Conservation (phyloP, 345 rosid species). For the Ailanthus altissimus region DNA sequence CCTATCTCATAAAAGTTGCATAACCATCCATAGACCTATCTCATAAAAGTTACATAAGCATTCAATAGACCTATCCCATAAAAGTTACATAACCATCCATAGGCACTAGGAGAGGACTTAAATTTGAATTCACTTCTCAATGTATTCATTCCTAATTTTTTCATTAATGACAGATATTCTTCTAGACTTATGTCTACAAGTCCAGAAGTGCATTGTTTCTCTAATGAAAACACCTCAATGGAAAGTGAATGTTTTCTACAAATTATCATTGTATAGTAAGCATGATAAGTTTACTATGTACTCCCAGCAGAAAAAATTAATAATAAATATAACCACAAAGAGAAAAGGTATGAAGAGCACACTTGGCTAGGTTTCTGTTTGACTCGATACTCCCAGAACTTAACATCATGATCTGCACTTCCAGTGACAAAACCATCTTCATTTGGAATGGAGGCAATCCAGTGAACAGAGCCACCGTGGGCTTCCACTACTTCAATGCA, state of each 20-base stretch:
- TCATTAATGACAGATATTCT: not conserved
- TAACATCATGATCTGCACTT: constrained; percentile 92
- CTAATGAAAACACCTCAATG: not conserved
- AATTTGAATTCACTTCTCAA: not conserved
- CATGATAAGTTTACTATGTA: not conserved
- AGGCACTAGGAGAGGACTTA: not conserved
- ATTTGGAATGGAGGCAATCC: constrained; percentile 76
- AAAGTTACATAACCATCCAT: not conserved
- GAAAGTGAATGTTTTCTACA: not conserved
- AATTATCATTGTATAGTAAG: not conserved
- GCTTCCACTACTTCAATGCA: constrained; percentile 72
- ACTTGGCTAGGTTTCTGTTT: constrained; percentile 73
- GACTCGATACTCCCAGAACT: constrained; percentile 87
- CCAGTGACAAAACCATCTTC: constrained; percentile 86
- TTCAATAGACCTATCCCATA: not conserved
- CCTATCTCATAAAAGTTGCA: not conserved
- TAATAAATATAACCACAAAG: constrained; percentile 6
- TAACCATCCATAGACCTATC: not conserved
- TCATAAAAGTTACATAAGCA: too few relatives aligned
- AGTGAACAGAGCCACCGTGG: constrained; percentile 81
- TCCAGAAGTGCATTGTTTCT: not conserved
- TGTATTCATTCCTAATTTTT: not conserved
- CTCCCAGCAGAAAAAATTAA: not conserved
- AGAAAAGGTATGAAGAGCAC: constrained; percentile 21
- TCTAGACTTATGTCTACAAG: not conserved